These are phyloP conservation scores for Fusarium dlaminii DNA, from an alignment of 2,329 filamentous ascomycete species.

Conservation along the genomic window DNA sequence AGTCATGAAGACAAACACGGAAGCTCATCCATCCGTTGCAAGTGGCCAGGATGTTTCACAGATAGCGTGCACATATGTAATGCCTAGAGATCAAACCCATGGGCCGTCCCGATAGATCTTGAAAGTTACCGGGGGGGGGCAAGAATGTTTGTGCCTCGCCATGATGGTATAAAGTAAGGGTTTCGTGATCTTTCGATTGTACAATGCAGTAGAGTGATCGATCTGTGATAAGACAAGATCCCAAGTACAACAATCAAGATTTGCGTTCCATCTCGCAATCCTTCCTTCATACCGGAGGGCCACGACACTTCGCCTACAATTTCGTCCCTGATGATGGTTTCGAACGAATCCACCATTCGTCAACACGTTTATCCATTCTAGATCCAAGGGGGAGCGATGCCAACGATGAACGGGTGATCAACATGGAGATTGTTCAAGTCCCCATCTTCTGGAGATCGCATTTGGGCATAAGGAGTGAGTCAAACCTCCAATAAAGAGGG, in stretches of 20 bases:
- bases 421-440: slow-evolving; percentile 15
- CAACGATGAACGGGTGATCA: slow-evolving; percentile 13
- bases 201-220: not conserved
- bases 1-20: not conserved
- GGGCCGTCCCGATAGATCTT: not conserved
- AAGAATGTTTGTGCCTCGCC: not conserved
- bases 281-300: not conserved
- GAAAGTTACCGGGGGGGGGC: not conserved
- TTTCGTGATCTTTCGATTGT: not conserved
- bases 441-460: not conserved
- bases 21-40: not conserved
- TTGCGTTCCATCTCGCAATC: not conserved
- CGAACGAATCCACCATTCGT: not conserved
- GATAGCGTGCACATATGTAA: not conserved
- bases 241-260: slow-evolving; percentile 2
- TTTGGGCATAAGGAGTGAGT: not conserved
- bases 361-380: not conserved
- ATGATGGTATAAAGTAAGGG: not conserved
- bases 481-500: not conserved
- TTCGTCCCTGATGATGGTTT: not conserved
- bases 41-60: not conserved
- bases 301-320: not conserved
- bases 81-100: not conserved
- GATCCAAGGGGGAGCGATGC: not conserved
- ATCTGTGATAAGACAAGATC: slow-evolving; percentile 3